Evolutionary conservation across 2,329 filamentous ascomycete species (phyloP).

Genomic region (Sporothrix globosa): DNA sequence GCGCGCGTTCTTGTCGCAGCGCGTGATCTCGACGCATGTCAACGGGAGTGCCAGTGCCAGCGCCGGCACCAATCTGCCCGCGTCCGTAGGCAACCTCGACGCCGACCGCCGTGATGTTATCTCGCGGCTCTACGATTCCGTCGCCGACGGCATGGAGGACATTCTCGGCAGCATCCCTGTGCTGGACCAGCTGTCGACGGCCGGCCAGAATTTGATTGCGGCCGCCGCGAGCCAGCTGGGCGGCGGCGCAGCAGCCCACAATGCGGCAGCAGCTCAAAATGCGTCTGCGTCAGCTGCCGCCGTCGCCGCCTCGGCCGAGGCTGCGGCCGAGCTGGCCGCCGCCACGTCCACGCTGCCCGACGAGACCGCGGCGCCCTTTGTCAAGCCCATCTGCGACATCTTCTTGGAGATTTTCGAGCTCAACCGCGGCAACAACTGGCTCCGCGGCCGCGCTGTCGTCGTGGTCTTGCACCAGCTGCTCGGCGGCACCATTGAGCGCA

Average conservation of each 20-base stretch:
- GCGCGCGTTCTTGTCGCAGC: slow-evolving; percentile 88
- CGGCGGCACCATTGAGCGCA: slow-evolving; percentile 93
- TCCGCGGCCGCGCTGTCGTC: slow-evolving; percentile 91
- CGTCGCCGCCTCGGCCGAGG: neutral
- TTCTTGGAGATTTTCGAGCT: slow-evolving; percentile 96
- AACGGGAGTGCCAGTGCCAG: slow-evolving; percentile 38
- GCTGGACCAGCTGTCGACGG: slow-evolving; percentile 88
- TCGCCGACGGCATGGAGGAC: slow-evolving; percentile 97
- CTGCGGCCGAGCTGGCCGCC: slow-evolving; percentile 64
- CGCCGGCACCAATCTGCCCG: neutral
- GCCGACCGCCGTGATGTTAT: slow-evolving; percentile 85
- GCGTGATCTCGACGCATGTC: slow-evolving; percentile 62
- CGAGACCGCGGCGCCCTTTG: slow-evolving; percentile 68
- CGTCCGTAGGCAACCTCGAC: slow-evolving; percentile 52
- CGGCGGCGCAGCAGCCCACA: slow-evolving; percentile 45
- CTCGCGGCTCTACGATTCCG: slow-evolving; percentile 91
- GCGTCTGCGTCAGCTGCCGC: neutral
- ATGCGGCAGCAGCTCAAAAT: neutral
- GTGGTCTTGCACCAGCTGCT: slow-evolving; percentile 95
- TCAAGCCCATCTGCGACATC: slow-evolving; percentile 97
- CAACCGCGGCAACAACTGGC: slow-evolving; percentile 94
- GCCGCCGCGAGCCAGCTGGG: slow-evolving; percentile 69
- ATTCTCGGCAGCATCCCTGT: slow-evolving; percentile 95
- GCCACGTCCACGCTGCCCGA: slow-evolving; percentile 71
- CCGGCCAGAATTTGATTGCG: slow-evolving; percentile 87